These are phyloP conservation scores for Melastoma candidum DNA, from an alignment of 441 rosid species.

Conservation along the genomic window DNA sequence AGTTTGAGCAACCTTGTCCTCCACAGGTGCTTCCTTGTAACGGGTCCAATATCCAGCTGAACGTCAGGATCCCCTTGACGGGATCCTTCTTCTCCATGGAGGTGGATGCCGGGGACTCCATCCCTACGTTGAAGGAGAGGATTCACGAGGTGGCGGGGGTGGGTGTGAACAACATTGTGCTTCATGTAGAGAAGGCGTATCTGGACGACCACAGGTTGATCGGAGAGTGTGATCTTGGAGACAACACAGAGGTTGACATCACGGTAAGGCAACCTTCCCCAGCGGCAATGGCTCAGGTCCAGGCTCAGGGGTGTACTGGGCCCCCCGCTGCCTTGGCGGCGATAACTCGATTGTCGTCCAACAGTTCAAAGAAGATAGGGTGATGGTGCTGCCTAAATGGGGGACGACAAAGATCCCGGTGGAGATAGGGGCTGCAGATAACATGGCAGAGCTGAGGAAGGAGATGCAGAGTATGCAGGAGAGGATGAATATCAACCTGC, in stretches of 20 bases:
- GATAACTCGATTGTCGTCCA: too few species aligned
- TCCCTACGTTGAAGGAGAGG: conserved; percentile 36
- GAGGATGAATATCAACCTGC: conserved; percentile 42
- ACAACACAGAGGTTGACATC: conserved; percentile 35
- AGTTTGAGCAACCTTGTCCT: conserved; percentile 27
- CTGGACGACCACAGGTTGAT: conserved; percentile 28
- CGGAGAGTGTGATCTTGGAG: conserved; percentile 25
- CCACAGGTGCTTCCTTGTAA: neutral
- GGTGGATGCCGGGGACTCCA: conserved; percentile 29
- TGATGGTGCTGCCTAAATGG: conserved; percentile 50
- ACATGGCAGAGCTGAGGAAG: conserved; percentile 51
- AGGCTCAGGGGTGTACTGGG: too few species aligned
- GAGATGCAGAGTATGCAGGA: conserved; percentile 52
- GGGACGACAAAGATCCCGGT: conserved; percentile 58
- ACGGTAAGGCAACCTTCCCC: conserved; percentile 28
- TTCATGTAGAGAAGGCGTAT: conserved; percentile 22
- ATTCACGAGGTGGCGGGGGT: conserved; percentile 30
- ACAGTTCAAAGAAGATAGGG: conserved; percentile 30
- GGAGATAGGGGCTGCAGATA: conserved; percentile 49
- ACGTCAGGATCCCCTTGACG: conserved; percentile 28
- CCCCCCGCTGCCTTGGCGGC: too few species aligned
- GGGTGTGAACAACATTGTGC: conserved; percentile 19
- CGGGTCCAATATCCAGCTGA: conserved; percentile 27
- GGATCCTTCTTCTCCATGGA: conserved; percentile 24
- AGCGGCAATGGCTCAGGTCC: neutral